Evolutionary conservation across 73 alveolate species (phyloP).

Genomic region (Blepharisma japonicum): DNA sequence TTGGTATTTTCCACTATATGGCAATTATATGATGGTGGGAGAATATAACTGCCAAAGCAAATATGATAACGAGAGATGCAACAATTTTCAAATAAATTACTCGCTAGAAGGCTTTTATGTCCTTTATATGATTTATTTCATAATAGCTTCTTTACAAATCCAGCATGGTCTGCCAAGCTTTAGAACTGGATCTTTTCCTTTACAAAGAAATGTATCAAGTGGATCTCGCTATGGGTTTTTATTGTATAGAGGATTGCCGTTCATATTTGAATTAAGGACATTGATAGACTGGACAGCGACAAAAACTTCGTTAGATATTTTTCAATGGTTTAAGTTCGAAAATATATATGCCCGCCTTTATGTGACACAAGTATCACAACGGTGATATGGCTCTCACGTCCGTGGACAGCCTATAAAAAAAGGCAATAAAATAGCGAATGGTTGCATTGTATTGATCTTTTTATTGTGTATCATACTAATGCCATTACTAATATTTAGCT

Average conservation of each 20-base stretch:
- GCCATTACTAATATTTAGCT: slow-evolving; percentile 50
- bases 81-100: slow-evolving; percentile 43
- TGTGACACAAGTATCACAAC: slow-evolving; percentile 20
- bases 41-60: slow-evolving; percentile 37
- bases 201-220: slow-evolving; percentile 33
- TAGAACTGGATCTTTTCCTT: slow-evolving; percentile 69
- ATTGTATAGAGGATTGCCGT: slow-evolving; percentile 68
- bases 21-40: slow-evolving; percentile 32
- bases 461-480: slow-evolving; percentile 38
- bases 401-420: slow-evolving; percentile 20
- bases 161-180: slow-evolving; percentile 83
- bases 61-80: slow-evolving; percentile 35
- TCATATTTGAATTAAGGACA: slow-evolving; percentile 78
- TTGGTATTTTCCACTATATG: slow-evolving; percentile 50
- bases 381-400: slow-evolving; percentile 18
- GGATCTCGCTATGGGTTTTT: slow-evolving; percentile 36
- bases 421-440: slow-evolving; percentile 37
- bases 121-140: slow-evolving; percentile 66
- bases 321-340: slow-evolving; percentile 86
- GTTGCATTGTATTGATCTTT: slow-evolving; percentile 47
- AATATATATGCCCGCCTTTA: slow-evolving; percentile 68
- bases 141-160: slow-evolving; percentile 66
- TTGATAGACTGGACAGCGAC: slow-evolving; percentile 86
- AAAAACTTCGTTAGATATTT: slow-evolving; percentile 74
- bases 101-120: slow-evolving; percentile 61